These are phyloP conservation scores for Hypsizygus marmoreus DNA, from an alignment of 768 basidiomycete genomes.

Conservation along the genomic window DNA sequence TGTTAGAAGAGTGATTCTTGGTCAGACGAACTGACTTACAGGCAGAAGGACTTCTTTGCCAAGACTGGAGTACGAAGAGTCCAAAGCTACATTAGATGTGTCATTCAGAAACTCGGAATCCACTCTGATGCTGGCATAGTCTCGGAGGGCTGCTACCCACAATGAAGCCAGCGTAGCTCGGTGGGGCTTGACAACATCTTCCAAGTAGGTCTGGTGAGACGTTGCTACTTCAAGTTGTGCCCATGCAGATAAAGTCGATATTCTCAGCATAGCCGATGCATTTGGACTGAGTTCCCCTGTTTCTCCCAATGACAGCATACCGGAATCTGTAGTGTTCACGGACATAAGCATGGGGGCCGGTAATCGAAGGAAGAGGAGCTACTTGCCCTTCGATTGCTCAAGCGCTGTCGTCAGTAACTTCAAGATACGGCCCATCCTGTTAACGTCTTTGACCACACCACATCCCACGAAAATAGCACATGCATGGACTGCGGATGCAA, in stretches of 20 bases:
- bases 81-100: constrained; percentile 69
- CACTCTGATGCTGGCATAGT: constrained; percentile 88
- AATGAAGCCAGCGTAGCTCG: constrained; percentile 70
- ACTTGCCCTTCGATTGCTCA: constrained; percentile 84
- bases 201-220: constrained; percentile 70
- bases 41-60: constrained; percentile 91
- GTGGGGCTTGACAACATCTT: constrained; percentile 82
- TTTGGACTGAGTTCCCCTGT: constrained; percentile 88
- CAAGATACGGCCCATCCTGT: constrained; percentile 91
- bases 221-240: constrained; percentile 87
- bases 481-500: constrained; percentile 89
- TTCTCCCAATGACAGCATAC: constrained; percentile 84
- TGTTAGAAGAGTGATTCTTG: background rate
- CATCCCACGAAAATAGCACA: constrained; percentile 96
- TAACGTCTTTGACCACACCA: constrained; percentile 89
- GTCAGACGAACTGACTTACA: constrained; percentile 46
- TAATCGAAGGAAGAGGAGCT: constrained; percentile 1
- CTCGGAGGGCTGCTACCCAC: constrained; percentile 87
- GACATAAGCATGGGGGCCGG: background rate
- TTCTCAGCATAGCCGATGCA: constrained; percentile 91
- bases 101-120: constrained; percentile 88
- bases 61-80: constrained; percentile 83
- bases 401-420: constrained; percentile 86
- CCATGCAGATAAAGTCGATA: constrained; percentile 94
- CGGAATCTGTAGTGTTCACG: constrained; percentile 68